Conservation (phyloP, 345 rosid species). For the Trapa incisa region DNA sequence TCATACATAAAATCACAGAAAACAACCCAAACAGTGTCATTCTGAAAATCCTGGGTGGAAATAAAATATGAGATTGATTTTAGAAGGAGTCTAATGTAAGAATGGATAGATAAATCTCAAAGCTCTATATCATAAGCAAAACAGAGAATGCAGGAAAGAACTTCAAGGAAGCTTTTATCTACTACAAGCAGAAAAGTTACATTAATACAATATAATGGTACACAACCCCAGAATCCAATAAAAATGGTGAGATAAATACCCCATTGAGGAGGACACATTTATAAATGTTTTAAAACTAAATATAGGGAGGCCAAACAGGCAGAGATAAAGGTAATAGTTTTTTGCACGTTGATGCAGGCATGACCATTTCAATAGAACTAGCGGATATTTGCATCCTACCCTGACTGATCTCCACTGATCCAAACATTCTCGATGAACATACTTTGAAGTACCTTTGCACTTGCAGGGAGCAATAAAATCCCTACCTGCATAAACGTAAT, state of each 20-base stretch:
- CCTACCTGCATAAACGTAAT: constrained; percentile 50
- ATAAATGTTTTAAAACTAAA: neutral
- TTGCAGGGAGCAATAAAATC: constrained; percentile 99
- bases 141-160: neutral
- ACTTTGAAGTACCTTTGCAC: constrained; percentile 96
- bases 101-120: neutral
- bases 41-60: neutral
- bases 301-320: neutral
- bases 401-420: constrained; percentile 96
- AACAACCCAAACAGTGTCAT: neutral
- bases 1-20: constrained; percentile 1
- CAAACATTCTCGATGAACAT: constrained; percentile 94
- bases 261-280: neutral
- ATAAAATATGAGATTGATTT: neutral
- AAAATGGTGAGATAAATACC: neutral
- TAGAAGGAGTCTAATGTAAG: neutral
- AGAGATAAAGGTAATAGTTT: neutral
- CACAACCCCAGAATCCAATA: neutral
- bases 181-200: neutral
- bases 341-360: neutral
- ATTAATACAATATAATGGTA: neutral
- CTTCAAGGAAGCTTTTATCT: neutral
- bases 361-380: neutral
- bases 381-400: constrained; percentile 25
- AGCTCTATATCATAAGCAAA: neutral